Percentiles rank a stretch among this genome's conserved stretches.
Conservation (phyloP, 768 basidiomycete species). For the Trametes maxima region DNA sequence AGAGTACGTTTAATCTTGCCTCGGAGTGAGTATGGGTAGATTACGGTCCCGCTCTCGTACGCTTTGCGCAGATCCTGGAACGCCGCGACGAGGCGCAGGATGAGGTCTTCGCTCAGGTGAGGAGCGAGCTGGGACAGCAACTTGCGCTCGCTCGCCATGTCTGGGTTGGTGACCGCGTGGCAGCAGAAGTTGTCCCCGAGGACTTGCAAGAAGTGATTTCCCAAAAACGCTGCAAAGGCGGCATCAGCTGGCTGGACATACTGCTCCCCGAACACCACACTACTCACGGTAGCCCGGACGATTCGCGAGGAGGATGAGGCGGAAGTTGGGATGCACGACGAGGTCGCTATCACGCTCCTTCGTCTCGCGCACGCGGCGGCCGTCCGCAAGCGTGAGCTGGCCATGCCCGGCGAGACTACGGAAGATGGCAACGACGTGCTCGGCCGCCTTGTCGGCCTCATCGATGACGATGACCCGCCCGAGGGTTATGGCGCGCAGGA, state of each 20-base stretch:
- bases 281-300: constrained; percentile 67
- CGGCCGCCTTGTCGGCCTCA: constrained; percentile 74
- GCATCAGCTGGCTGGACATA: neutral
- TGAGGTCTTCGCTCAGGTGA: constrained; percentile 53
- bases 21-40: constrained; percentile 70
- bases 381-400: constrained; percentile 65
- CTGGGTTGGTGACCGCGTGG: constrained; percentile 68
- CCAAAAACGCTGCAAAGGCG: constrained; percentile 58
- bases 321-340: constrained; percentile 62
- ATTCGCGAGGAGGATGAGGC: constrained; percentile 65
- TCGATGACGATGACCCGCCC: constrained; percentile 72
- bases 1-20: constrained; percentile 39
- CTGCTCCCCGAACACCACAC: neutral
- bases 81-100: constrained; percentile 59
- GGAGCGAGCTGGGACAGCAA: constrained; percentile 64
- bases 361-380: constrained; percentile 52
- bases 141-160: constrained; percentile 63
- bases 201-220: constrained; percentile 74
- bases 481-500: constrained; percentile 60
- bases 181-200: constrained; percentile 69
- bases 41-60: constrained; percentile 58
- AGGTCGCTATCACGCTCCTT: constrained; percentile 56
- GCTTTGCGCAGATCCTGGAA: constrained; percentile 65
- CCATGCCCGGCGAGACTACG: constrained; percentile 66
- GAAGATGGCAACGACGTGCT: constrained; percentile 74